phyloP scores from a whole-genome alignment of 805 yeast genomes.

The Saccharomycopsis olivae region DNA sequence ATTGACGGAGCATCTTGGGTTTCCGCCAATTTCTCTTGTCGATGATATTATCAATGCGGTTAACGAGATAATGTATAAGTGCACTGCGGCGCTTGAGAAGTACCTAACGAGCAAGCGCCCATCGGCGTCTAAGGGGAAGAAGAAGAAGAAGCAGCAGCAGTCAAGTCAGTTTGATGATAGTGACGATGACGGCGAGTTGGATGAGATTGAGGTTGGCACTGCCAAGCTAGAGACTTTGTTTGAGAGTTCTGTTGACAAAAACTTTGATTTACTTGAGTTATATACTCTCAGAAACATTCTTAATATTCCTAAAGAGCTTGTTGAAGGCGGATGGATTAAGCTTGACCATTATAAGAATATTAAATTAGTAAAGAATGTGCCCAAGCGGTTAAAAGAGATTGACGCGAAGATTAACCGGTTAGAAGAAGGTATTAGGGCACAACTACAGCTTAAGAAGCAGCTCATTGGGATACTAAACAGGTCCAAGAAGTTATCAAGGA shows the following conservation, averaged over 20 bases:
- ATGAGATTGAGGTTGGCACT: slow-evolving; percentile 66
- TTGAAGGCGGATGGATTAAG: slow-evolving; percentile 55
- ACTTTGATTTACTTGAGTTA: slow-evolving; percentile 79
- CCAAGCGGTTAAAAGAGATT: slow-evolving; percentile 20
- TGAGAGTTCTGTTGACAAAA: slow-evolving; percentile 66
- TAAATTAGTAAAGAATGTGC: slow-evolving; percentile 19
- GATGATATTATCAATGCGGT: slow-evolving; percentile 87
- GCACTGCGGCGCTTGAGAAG: slow-evolving; percentile 68
- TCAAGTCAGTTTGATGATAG: no score
- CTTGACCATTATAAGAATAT: slow-evolving; percentile 58
- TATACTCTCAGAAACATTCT: slow-evolving; percentile 72
- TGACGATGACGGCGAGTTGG: slow-evolving; percentile 24
- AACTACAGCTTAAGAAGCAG: slow-evolving; percentile 33
- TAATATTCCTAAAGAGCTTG: slow-evolving; percentile 53
- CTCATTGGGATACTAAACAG: slow-evolving; percentile 31
- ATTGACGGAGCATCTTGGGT: slow-evolving; percentile 79
- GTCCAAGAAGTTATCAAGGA: slow-evolving; percentile 27
- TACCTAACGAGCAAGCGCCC: slow-evolving; percentile 32
- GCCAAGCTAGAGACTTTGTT: slow-evolving; percentile 69
- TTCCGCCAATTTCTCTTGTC: slow-evolving; percentile 68
- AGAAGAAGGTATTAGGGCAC: slow-evolving; percentile 31
- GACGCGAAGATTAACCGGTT: slow-evolving; percentile 27
- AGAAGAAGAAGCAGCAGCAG: slow-evolving; percentile 9
- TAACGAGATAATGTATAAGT: slow-evolving; percentile 71
- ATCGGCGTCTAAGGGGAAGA: slow-evolving; percentile 11